Conservation (phyloP, 2,329 filamentous ascomycete genomes). For the Ambrosiella beaveri region DNA sequence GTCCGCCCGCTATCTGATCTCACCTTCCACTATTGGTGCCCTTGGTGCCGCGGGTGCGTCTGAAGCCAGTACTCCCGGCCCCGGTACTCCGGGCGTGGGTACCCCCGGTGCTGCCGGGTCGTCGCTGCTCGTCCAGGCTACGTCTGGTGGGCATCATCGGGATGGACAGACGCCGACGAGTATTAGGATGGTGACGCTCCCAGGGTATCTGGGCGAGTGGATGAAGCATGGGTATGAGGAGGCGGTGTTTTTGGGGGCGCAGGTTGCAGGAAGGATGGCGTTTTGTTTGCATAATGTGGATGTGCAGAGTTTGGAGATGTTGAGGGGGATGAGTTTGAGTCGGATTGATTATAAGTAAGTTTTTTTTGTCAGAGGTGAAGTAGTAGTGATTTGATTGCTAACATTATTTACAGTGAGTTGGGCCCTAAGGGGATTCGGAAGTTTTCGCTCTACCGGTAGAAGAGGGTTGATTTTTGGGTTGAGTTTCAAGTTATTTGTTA, state of each 20-base stretch:
- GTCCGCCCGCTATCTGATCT: constrained; percentile 69
- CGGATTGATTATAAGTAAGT: constrained; percentile 45
- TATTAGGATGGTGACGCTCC: constrained; percentile 61
- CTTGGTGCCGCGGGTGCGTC: constrained; percentile 72
- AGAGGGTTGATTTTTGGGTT: too few relatives aligned
- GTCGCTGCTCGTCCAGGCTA: constrained; percentile 81
- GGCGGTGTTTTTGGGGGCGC: constrained; percentile 68
- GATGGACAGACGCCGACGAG: constrained; percentile 57
- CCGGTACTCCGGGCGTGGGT: constrained; percentile 26
- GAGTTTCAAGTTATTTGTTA: too few relatives aligned
- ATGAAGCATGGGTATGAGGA: constrained; percentile 68
- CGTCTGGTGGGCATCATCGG: constrained; percentile 30
- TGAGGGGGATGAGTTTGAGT: constrained; percentile 38
- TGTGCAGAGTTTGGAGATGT: constrained; percentile 31
- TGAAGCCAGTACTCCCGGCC: constrained; percentile 67
- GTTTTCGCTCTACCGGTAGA: constrained; percentile 34
- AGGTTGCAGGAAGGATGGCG: constrained; percentile 55
- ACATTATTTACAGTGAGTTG: constrained; percentile 26
- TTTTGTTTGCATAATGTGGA: constrained; percentile 44
- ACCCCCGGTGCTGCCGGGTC: constrained; percentile 44
- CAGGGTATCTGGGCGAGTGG: constrained; percentile 83
- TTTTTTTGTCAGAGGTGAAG: background rate
- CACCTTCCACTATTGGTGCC: constrained; percentile 90
- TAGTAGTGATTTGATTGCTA: background rate
- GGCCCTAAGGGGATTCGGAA: constrained; percentile 36